Base-by-base conservation (phyloP, 352 stramenopile genomes). In the Pythium dissimile region DNA sequence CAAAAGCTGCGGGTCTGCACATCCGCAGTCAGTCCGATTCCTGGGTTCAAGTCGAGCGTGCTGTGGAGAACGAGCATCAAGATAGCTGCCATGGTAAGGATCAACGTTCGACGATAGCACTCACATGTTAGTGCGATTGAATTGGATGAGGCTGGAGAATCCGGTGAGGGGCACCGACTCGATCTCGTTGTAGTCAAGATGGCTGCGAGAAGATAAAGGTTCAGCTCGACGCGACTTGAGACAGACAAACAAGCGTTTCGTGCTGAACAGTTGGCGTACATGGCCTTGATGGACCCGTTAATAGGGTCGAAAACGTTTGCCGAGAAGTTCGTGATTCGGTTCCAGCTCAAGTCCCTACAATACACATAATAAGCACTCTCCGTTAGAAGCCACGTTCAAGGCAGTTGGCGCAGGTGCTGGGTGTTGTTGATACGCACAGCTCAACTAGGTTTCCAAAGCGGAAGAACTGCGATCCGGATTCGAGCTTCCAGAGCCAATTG, bases 161-260 rank as follows among this genome's bases (percentile, higher is more conserved):
- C 71, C 74, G 0, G 76, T 86, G 16, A 69, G 75, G 5, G 78
- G 76, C 10, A 89, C 80, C 0, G 74, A 84, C 15, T 59, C 69
- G 49, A 89, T 86, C 13, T 67, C 54, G 44, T 87, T 89, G 38
- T 77, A 73, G 49, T 86, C 71, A 28, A 87, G 72, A 44, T 83
- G 72, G 39, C 79, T 86, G 42, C n/a, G n/a, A n/a, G n/a, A n/a
- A n/a, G n/a, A n/a, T n/a, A n/a, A n/a, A n/a, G n/a, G n/a, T n/a
- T n/a, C n/a, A n/a, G n/a, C n/a, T n/a, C n/a, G n/a, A n/a, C n/a
- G n/a, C n/a, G n/a, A n/a, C n/a, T n/a, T n/a, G n/a, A n/a, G n/a
- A 30, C 42, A 30, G 5, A 5, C 6, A 7, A 21, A 7, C 6
- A 21, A 8, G 42, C 12, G 5, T 3, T 26, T 8, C n/a, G n/a